Evolutionary conservation across 768 basidiomycete genomes (phyloP), one percentile per base, ranked within the genome.

Genomic region (Psilocybe sp.): DNA sequence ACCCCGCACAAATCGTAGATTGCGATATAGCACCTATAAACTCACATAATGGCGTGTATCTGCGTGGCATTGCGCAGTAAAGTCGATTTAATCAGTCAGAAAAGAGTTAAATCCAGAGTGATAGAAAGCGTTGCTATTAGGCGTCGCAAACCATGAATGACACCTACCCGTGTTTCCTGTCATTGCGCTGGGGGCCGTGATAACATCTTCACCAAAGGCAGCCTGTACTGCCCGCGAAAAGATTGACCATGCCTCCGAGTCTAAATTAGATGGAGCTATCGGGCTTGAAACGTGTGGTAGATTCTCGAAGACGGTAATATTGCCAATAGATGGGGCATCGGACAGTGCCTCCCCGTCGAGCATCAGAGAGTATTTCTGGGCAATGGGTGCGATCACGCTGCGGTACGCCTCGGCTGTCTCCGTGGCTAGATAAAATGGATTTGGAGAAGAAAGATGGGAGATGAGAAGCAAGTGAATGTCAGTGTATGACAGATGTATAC

Each of bases 31-130:
- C 13, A 31, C n/a, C 20, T 40, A 1, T 4, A 28, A 20, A 56
- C 65, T 59, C 47, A 66, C 65, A 56, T 64, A 66, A 50, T 53
- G 56, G 5, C 65, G 62, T n/a, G 65, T 66, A 46, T 66, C 65
- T 58, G 23, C 23, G 23, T 28, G 7, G 23, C 23, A 28, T 28
- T 28, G 23, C 23, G 7, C 23, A 28, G 23, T 28, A 3, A 3
- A 28, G 23, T 4, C 7, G 7, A 28, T 28, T 28, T 28, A 28
- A 34, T 40, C 13, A 49, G 51, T 48, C 31, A 4, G 18, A 23
- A n/a, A 19, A 39, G 45, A 45, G 15, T 13, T 35, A 31, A 13
- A 52, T 44, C n/a, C 31, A 49, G 32, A 1, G 16, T 9, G 13
- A 28, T 20, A 37, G 18, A 47, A 16, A 14, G 3, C 39, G 31